Conservation (phyloP, 352 stramenopile species). For the Globisporangium parvum region DNA sequence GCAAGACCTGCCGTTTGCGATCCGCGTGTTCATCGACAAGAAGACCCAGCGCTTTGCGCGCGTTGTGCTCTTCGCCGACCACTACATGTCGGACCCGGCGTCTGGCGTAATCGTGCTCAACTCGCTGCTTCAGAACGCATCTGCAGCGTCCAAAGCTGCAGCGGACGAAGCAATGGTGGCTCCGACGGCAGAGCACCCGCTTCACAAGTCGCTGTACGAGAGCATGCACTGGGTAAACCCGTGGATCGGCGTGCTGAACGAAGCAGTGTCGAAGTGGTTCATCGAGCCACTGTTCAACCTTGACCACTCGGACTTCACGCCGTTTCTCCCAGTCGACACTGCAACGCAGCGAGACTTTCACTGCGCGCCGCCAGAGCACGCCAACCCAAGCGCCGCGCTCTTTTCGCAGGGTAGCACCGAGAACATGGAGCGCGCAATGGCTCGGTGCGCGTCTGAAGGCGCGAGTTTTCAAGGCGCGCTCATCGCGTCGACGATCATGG, state of each 20-base stretch:
- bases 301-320: conserved; percentile 40
- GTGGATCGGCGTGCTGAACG: conserved; percentile 39
- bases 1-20: conserved; percentile 38
- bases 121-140: conserved; percentile 32
- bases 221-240: conserved; percentile 49
- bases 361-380: conserved; percentile 15
- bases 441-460: conserved; percentile 28
- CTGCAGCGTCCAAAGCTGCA: conserved; percentile 1
- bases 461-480: conserved; percentile 42
- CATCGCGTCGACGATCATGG: conserved; percentile 34
- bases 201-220: conserved; percentile 50
- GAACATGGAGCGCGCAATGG: conserved; percentile 35
- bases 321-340: conserved; percentile 29
- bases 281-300: conserved; percentile 57
- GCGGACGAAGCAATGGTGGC: neutral
- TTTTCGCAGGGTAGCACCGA: conserved; percentile 33
- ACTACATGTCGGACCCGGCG: conserved; percentile 54
- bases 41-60: conserved; percentile 26
- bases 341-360: conserved; percentile 39
- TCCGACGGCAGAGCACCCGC: conserved; percentile 6
- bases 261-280: conserved; percentile 58
- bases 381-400: conserved; percentile 42
- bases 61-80: conserved; percentile 44
- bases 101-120: conserved; percentile 45
- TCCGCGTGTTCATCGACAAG: conserved; percentile 35